phyloP scores from a whole-genome alignment of 2,329 filamentous ascomycete species.

The Ascochyta lentis region DNA sequence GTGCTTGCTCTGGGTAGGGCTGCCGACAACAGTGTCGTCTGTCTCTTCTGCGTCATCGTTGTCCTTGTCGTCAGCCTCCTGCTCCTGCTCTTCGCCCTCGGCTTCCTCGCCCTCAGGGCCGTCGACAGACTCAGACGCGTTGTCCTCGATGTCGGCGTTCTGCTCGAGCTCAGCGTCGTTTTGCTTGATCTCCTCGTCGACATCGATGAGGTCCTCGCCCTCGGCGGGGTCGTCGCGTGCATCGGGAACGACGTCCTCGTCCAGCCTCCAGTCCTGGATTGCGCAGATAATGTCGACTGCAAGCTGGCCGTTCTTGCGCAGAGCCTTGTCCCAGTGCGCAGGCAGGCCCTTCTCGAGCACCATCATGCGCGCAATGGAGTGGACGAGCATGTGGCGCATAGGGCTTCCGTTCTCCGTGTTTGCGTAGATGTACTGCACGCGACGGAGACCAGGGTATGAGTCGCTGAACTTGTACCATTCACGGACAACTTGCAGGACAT shows the following conservation, averaged over 20 bases:
- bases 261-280: constrained; percentile 62
- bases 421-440: constrained; percentile 61
- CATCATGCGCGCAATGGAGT: constrained; percentile 58
- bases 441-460: constrained; percentile 59
- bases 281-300: constrained; percentile 62
- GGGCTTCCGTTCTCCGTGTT: constrained; percentile 56
- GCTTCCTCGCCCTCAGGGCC: constrained; percentile 29
- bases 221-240: constrained; percentile 54
- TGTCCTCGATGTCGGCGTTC: constrained; percentile 33
- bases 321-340: constrained; percentile 61
- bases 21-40: constrained; percentile 19
- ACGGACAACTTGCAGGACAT: constrained; percentile 58
- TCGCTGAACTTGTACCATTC: constrained; percentile 61
- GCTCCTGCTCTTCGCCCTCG: constrained; percentile 32
- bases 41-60: constrained; percentile 15
- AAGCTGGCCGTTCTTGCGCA: constrained; percentile 62
- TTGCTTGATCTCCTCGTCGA: constrained; percentile 47
- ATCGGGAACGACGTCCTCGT: constrained; percentile 58
- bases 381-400: constrained; percentile 59
- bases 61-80: constrained; percentile 2
- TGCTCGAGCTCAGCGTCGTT: constrained; percentile 42
- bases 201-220: constrained; percentile 45
- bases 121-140: constrained; percentile 19
- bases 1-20: constrained; percentile 20
- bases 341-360: constrained; percentile 59